Conservation (phyloP, 75 land plant species). For the Sequoia sempervirens region DNA sequence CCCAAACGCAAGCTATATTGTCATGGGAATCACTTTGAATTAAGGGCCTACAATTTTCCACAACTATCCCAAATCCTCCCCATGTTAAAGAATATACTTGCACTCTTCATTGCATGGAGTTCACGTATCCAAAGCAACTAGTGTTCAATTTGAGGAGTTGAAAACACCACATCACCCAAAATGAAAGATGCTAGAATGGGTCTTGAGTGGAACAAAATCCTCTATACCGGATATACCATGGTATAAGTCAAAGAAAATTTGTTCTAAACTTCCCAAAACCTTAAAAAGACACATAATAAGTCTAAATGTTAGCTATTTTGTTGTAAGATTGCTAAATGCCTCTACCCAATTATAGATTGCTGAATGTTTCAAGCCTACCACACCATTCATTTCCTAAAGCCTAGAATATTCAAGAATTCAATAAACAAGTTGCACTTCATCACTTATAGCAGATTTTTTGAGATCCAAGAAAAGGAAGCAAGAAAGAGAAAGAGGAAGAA, state of each 20-base stretch:
- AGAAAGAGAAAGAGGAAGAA: neutral
- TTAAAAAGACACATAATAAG: neutral
- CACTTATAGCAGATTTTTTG: neutral
- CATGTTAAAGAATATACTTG: neutral
- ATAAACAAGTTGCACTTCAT: neutral
- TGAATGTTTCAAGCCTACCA: neutral
- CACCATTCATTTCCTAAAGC: neutral
- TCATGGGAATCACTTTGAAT: neutral
- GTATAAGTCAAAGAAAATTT: neutral
- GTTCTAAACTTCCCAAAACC: too few species aligned
- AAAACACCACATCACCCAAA: conserved; percentile 5
- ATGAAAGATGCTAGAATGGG: too few species aligned
- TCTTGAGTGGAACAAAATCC: neutral
- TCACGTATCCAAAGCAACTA: neutral
- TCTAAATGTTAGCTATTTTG: neutral
- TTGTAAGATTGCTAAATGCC: neutral
- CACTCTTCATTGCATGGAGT: neutral
- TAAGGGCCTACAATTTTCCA: neutral
- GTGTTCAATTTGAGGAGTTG: neutral
- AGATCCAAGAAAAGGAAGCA: neutral
- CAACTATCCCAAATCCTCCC: neutral
- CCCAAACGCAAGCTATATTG: neutral
- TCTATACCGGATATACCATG: neutral
- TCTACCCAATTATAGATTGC: neutral
- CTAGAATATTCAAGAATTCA: neutral